phyloP scores from a whole-genome alignment of 331 rosid genomes.

The Spiraea crenata region DNA sequence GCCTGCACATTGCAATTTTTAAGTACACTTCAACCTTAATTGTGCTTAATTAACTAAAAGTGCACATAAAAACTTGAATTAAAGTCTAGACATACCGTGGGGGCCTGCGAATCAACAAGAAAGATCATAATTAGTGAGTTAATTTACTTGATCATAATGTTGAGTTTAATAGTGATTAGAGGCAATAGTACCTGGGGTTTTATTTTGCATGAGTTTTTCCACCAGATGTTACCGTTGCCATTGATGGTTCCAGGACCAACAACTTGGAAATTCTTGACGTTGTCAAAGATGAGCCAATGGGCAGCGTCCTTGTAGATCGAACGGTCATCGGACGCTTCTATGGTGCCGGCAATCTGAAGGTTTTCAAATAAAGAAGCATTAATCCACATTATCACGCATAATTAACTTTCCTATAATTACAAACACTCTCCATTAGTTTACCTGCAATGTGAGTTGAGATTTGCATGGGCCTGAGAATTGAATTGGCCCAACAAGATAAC shows the following conservation, averaged over 20 bases:
- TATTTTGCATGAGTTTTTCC: slow-evolving; percentile 74
- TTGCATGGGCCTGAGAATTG: slow-evolving; percentile 76
- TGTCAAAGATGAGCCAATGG: slow-evolving; percentile 55
- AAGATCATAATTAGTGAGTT: neutral
- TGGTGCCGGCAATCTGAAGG: slow-evolving; percentile 48
- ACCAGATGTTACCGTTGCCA: slow-evolving; percentile 75
- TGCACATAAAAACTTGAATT: neutral
- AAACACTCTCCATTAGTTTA: slow-evolving; percentile 6
- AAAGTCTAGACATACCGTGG: slow-evolving; percentile 1
- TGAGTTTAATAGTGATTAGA: neutral
- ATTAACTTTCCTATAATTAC: no score
- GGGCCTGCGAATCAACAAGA: slow-evolving; percentile 14
- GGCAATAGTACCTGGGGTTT: slow-evolving; percentile 31
- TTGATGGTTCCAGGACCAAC: slow-evolving; percentile 67
- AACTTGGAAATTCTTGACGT: slow-evolving; percentile 34
- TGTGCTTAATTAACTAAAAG: neutral
- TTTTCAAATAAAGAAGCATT: neutral
- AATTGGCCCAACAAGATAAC: slow-evolving; percentile 53
- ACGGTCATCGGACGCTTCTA: slow-evolving; percentile 52
- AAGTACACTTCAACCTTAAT: neutral
- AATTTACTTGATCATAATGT: neutral
- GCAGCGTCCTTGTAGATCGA: slow-evolving; percentile 45
- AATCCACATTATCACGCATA: no score
- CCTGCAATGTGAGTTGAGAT: slow-evolving; percentile 52
- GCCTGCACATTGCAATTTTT: slow-evolving; percentile 60